Base-by-base conservation (phyloP, 306 rosid species). In the Citrullus colocynthis region DNA sequence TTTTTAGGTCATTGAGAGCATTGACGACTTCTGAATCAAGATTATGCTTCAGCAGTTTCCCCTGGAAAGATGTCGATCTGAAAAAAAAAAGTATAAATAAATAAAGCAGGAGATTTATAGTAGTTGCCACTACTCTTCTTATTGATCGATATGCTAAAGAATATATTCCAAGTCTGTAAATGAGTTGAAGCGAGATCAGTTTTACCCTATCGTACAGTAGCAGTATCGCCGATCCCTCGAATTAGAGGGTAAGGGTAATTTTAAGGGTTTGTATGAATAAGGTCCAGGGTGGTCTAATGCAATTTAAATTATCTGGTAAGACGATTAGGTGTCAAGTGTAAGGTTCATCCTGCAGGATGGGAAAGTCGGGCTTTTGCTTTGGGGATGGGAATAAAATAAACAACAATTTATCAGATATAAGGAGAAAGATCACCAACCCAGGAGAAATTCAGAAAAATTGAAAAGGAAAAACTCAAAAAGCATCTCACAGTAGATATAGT, bases 21-120 rank as follows among this genome's bases (percentile, higher is more conserved):
- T 86, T 94, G 72, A 94, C 97, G 30, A 94, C 96, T 80, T 94
- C 90, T 32, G 95, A 80, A 85, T 89, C 91, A 16, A 91, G 98
- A 89, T 90, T 91, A 86, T 94, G 98, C 88, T 91, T 91, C 74
- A 93, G 81, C 69, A 93, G 60, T 82, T 81, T 90, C 71, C 94
- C 97, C 82, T 90, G 94, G 85, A 93, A 93, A 58, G 96, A 88
- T 21, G 84, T 75, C 32, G 98, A 83, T 69, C 98, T 94, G 90
- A 44, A 80, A 75, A 66, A 75, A 41, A 48, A 12, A 9, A 6
- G 9, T 9, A 9, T 1, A 36, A 36, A 36, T 4, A 42, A 42
- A 42, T 18, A 72, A 17, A 9, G 73, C 32, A 82, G 70, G 28
- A 84, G 70, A 81, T 75, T 62, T 18, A 65, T 1, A 18, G 14